A percentile compares a stretch with the other conserved stretches of the same genome.
phyloP scores from a whole-genome alignment of 1,284 basidiomycete species.

The Puccinia polysora region DNA sequence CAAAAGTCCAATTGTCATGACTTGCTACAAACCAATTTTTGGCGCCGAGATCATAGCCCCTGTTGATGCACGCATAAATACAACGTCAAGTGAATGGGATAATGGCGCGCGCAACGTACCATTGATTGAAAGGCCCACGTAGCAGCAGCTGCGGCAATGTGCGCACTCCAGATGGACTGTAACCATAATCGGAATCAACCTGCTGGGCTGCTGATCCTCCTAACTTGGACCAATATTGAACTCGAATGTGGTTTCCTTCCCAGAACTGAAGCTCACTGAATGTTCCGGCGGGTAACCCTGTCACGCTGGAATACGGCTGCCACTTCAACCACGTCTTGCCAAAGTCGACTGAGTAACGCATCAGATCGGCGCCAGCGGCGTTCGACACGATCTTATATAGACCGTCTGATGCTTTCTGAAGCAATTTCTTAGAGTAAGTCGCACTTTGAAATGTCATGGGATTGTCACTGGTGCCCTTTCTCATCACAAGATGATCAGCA shows the following conservation, averaged over 20 bases:
- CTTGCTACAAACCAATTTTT: conserved; percentile 62
- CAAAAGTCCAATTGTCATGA: conserved; percentile 68
- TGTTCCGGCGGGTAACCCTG: conserved; percentile 61
- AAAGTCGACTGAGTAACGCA: conserved; percentile 78
- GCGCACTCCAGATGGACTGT: conserved; percentile 58
- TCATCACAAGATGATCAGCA: conserved; percentile 68
- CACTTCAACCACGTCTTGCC: conserved; percentile 77
- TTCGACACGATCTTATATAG: conserved; percentile 69
- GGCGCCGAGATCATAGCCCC: conserved; percentile 75
- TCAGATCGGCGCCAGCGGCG: conserved; percentile 77
- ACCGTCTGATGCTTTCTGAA: conserved; percentile 60
- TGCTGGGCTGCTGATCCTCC: conserved; percentile 64
- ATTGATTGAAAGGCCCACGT: conserved; percentile 79
- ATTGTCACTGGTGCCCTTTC: conserved; percentile 70
- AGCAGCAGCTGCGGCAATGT: conserved; percentile 78
- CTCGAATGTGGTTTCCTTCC: conserved; percentile 74
- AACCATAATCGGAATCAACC: conserved; percentile 70
- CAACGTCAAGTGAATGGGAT: background rate
- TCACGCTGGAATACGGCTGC: conserved; percentile 69
- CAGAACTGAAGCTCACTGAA: conserved; percentile 65
- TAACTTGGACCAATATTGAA: conserved; percentile 76
- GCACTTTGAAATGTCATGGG: conserved; percentile 73
- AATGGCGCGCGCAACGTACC: conserved; percentile 53
- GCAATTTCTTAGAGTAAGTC: conserved; percentile 67
- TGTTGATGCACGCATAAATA: background rate